Evolutionary conservation across 2,329 filamentous ascomycete genomes (phyloP), one percentile per base, ranked within the genome.

Genomic region (Pseudocercospora musae): DNA sequence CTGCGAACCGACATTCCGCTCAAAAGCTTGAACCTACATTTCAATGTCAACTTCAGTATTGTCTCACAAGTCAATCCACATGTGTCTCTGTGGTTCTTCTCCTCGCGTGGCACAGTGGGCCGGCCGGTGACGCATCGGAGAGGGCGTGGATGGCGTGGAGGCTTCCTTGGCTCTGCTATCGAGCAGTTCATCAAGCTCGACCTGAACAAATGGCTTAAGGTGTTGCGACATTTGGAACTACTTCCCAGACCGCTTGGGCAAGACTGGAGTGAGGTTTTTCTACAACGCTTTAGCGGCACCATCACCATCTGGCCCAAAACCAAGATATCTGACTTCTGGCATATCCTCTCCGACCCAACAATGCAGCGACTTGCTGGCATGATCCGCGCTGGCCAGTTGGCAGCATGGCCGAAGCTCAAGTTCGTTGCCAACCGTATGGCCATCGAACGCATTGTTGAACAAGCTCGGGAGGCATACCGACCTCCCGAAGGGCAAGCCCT

Each of bases 1-100:
- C 79, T 99, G 59, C 86, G 95, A 40, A 99, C 95, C 0, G 95
- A 99, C 72, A 97, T 99, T 27, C 95, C 95, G 0, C 86, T 99
- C 72, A 95, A 94, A 77, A 90, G 93, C 1, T 83, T 99, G 57
- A 98, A 99, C 75, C 83, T 96, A 0, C 92, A 98, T 74, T 99
- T 99, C 81, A 98, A 98, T 75, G 95, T 98, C 76, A 97, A 96
- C 75, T 99, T 98, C 77, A 94, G 91, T 67, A 93, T 99, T 67
- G 95, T 89, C 57, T 87, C 84, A 7, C 85, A 88, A 78, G 94
- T 97, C 54, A 99, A 99, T 75, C 95, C 95, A 1, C 95, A 99
- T 75, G 94, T 99, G 77, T 98, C 96, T 72, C 87, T 98, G 27
- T 99, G 99, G 83, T 98, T 99, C 84, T 99, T 98, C 81, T 95